Evolutionary conservation across 108 stramenopile genomes (phyloP), one percentile per base, ranked within the genome.

Genomic region (Discostella stelligeroides): DNA sequence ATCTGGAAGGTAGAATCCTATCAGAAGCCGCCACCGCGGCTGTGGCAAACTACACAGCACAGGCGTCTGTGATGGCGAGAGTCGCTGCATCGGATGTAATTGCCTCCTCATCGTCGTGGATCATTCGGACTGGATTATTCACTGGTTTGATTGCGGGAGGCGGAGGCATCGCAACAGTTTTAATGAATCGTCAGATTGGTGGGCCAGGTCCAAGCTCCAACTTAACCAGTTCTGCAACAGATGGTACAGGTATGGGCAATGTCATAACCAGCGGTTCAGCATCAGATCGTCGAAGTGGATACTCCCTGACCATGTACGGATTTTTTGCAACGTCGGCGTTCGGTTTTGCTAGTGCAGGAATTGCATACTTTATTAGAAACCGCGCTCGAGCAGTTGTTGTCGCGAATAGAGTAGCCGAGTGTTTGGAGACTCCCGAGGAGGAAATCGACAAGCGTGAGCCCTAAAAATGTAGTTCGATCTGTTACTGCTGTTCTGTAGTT

Each of bases 341-440:
- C 63, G 79, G 79, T 28, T 80, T 80, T 45, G 24, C 65, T 0
- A 63, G 79, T 60, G 79, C 79, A 20, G 79, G 79, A 39, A 13
- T 69, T 18, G 55, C 72, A 17, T 80, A 80, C 38, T 43, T 80
- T 4, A 42, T 80, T n/a, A 47, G 79, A 51, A 80, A 73, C 53
- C 48, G 67, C 21, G 72, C 68, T n/a, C 71, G 79, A 24, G 79
- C 60, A 50, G 18, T 62, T n/a, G 64, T 80, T 63, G 54, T 61
- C 20, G 30, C 27, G 8, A 69, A 63, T 42, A 72, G 79, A 63
- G 61, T 57, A 25, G 38, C 29, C 4, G 68, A 37, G 42, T 17
- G 56, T 13, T 39, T 59, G 56, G 45, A 69, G 5, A 28, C 4
- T 25, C 21, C 11, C 23, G 5, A 13, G 0, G 48, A n/a, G 48